Conservation (phyloP, 768 basidiomycete species). For the Pleurotus citrinopileatus region DNA sequence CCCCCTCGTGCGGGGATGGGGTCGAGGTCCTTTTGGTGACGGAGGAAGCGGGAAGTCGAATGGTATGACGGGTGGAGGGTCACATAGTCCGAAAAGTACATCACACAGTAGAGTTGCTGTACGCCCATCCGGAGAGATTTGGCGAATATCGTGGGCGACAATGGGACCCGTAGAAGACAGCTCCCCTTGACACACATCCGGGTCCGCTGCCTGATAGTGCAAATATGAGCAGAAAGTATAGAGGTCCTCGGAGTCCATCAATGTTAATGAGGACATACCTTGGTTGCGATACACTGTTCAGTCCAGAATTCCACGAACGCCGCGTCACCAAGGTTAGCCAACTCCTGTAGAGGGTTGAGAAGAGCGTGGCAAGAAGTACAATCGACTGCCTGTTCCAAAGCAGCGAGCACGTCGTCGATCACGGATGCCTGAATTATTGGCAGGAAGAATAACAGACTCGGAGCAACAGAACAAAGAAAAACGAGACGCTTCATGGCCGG, state of each 20-base stretch:
- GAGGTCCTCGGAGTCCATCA: too few species aligned
- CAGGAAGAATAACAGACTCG: background rate
- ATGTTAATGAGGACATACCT: slow-evolving; percentile 15
- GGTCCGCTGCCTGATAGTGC: slow-evolving; percentile 32
- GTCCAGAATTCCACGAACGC: slow-evolving; percentile 24
- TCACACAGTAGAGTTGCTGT: slow-evolving; percentile 34
- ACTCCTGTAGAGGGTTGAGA: slow-evolving; percentile 25
- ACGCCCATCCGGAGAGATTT: slow-evolving; percentile 27
- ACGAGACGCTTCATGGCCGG: too few species aligned
- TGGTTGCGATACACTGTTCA: slow-evolving; percentile 21
- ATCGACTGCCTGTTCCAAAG: slow-evolving; percentile 22
- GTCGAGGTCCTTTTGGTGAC: slow-evolving; percentile 16
- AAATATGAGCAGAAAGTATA: too few species aligned
- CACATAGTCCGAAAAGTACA: slow-evolving; percentile 35
- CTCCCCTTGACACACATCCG: slow-evolving; percentile 35
- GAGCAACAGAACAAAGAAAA: background rate
- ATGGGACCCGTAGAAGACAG: slow-evolving; percentile 33
- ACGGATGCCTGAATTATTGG: background rate
- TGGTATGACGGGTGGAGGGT: slow-evolving; percentile 21
- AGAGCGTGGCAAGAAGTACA: slow-evolving; percentile 28
- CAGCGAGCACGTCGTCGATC: slow-evolving; percentile 14
- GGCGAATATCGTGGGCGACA: slow-evolving; percentile 34
- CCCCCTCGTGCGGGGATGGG: slow-evolving; percentile 15
- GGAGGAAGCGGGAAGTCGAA: slow-evolving; percentile 27
- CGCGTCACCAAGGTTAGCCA: slow-evolving; percentile 28